These are phyloP conservation scores for Lentinula guzmanii DNA, from an alignment of 768 basidiomycete species.

Conservation along the genomic window DNA sequence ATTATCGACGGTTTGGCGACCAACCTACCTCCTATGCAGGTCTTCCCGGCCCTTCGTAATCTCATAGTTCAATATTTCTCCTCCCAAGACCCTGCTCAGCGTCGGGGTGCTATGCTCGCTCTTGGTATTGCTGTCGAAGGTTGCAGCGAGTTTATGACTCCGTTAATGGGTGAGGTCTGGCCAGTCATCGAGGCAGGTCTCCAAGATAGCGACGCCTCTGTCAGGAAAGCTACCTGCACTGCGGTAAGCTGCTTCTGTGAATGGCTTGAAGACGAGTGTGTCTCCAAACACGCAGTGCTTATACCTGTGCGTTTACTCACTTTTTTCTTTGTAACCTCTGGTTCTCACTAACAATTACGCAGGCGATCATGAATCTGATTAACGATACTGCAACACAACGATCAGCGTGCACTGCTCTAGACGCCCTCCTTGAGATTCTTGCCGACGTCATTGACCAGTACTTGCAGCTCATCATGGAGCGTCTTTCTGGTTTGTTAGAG, in stretches of 20 bases:
- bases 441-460: constrained; percentile 89
- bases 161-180: constrained; percentile 89
- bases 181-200: constrained; percentile 89
- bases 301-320: constrained; percentile 65
- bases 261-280: constrained; percentile 93
- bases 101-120: constrained; percentile 92
- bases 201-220: constrained; percentile 73
- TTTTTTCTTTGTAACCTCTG: neutral
- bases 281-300: constrained; percentile 72
- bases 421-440: constrained; percentile 92
- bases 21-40: constrained; percentile 87
- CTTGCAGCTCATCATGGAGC: constrained; percentile 91
- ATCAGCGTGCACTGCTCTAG: constrained; percentile 93
- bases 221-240: constrained; percentile 93
- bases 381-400: constrained; percentile 83
- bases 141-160: constrained; percentile 96
- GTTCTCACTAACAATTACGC: neutral
- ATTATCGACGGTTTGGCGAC: constrained; percentile 92
- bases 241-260: constrained; percentile 96
- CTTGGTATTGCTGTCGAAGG: constrained; percentile 96
- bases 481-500: constrained; percentile 80
- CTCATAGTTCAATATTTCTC: constrained; percentile 83
- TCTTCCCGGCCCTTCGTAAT: constrained; percentile 85
- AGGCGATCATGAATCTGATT: constrained; percentile 90
- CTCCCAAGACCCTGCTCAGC: constrained; percentile 68